A percentile compares a stretch with the other conserved stretches of the same genome.
Conservation (phyloP, 768 basidiomycete species). For the Panaeolus cyanescens region DNA sequence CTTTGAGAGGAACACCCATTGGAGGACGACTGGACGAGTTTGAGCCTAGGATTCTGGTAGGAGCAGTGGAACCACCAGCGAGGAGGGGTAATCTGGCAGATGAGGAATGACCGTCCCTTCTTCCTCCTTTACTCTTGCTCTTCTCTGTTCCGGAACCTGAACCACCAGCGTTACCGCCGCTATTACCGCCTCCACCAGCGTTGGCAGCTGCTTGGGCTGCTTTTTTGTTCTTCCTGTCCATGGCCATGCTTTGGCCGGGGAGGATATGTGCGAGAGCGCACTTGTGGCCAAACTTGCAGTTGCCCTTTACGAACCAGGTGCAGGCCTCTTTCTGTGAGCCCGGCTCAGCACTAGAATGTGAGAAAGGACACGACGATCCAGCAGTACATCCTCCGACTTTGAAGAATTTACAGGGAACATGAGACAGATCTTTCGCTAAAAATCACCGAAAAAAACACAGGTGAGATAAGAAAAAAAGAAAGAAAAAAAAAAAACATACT, state of each 20-base stretch:
- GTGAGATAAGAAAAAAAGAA: background rate
- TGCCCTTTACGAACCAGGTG: slow-evolving; percentile 93
- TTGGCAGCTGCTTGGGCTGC: slow-evolving; percentile 72
- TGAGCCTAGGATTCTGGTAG: slow-evolving; percentile 50
- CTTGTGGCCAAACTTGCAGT: slow-evolving; percentile 70
- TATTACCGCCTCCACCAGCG: slow-evolving; percentile 35
- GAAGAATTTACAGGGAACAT: slow-evolving; percentile 98
- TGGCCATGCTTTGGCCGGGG: slow-evolving; percentile 91
- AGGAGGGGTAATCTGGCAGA: slow-evolving; percentile 42
- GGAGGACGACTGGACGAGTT: slow-evolving; percentile 50
- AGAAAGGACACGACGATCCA: slow-evolving; percentile 94
- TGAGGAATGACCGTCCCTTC: slow-evolving; percentile 24
- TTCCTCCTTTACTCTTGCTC: slow-evolving; percentile 35
- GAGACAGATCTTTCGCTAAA: slow-evolving; percentile 85
- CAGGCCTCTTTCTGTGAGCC: slow-evolving; percentile 81
- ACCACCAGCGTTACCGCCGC: slow-evolving; percentile 33
- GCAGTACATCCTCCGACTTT: slow-evolving; percentile 94
- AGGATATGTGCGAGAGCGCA: slow-evolving; percentile 94
- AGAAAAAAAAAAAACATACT: slow-evolving; percentile 13
- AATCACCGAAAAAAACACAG: slow-evolving; percentile 1
- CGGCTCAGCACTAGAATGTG: slow-evolving; percentile 73
- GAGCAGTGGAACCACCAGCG: slow-evolving; percentile 65
- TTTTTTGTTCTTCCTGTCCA: slow-evolving; percentile 98
- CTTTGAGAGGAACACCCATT: slow-evolving; percentile 70
- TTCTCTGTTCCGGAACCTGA: slow-evolving; percentile 24